phyloP scores from a whole-genome alignment of 352 stramenopile genomes.

The Phytophthora gonapodyides region DNA sequence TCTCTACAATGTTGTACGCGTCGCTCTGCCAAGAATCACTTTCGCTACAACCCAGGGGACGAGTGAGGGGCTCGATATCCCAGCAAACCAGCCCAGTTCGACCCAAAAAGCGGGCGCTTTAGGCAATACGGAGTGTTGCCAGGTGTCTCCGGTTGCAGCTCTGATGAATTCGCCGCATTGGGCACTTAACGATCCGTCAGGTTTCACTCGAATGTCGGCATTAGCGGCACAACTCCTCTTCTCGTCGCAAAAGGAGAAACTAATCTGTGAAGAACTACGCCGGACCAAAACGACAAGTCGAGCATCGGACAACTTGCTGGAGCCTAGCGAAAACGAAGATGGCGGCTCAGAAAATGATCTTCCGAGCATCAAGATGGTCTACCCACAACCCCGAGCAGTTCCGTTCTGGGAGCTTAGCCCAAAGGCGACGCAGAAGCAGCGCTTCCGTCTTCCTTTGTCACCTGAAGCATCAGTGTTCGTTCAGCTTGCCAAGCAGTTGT shows the following conservation, averaged over 20 bases:
- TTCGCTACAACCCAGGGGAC: conserved; percentile 24
- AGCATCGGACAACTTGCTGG: conserved; percentile 11
- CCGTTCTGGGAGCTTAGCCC: conserved; percentile 33
- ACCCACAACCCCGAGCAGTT: conserved; percentile 1
- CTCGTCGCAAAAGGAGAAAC: conserved; percentile 43
- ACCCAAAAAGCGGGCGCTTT: background rate
- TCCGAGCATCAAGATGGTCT: conserved; percentile 22
- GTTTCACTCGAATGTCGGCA: conserved; percentile 16
- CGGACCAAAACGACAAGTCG: conserved; percentile 29
- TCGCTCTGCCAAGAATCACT: conserved; percentile 37
- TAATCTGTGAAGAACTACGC: conserved; percentile 38
- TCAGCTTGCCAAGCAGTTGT: conserved; percentile 35
- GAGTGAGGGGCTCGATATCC: background rate
- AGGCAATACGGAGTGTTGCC: conserved; percentile 10
- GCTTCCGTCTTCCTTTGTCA: conserved; percentile 2
- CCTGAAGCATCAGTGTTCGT: conserved; percentile 26
- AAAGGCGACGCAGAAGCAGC: background rate
- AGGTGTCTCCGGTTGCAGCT: conserved; percentile 29
- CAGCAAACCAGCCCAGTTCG: background rate
- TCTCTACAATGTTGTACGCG: conserved; percentile 42
- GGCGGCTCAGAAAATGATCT: conserved; percentile 14
- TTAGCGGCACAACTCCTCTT: conserved; percentile 38
- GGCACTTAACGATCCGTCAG: conserved; percentile 25
- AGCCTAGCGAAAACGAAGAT: conserved; percentile 19
- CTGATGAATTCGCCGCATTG: conserved; percentile 36